Conservation (phyloP, 2,329 filamentous ascomycete species). For the Fonsecaea pugnacius region DNA sequence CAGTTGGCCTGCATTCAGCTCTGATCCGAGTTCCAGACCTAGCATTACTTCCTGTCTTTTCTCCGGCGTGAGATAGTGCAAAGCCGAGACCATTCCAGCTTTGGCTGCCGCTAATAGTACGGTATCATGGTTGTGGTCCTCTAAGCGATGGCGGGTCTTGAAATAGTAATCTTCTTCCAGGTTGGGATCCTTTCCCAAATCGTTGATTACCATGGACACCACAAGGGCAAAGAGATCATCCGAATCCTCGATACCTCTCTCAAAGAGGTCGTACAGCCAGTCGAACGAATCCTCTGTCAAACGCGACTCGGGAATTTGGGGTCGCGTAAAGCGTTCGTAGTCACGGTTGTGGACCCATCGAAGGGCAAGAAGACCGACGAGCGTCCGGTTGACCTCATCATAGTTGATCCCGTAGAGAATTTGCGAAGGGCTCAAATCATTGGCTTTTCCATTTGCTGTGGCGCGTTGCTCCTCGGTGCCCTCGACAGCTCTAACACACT, state of each 20-base stretch:
- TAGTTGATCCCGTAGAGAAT: conserved; percentile 42
- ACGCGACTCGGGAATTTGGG: conserved; percentile 37
- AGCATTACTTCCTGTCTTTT: conserved; percentile 40
- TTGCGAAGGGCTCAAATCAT: conserved; percentile 37
- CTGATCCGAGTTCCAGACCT: conserved; percentile 44
- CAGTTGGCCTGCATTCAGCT: conserved; percentile 47
- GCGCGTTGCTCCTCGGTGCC: conserved; percentile 25
- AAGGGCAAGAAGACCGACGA: conserved; percentile 44
- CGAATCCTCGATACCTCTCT: conserved; percentile 25
- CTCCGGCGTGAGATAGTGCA: conserved; percentile 37
- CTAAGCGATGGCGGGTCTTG: conserved; percentile 14
- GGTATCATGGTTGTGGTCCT: conserved; percentile 41
- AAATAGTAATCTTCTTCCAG: conserved; percentile 39
- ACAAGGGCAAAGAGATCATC: conserved; percentile 42
- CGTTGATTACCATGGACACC: conserved; percentile 45
- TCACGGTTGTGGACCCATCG: conserved; percentile 46
- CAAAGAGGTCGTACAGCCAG: conserved; percentile 38
- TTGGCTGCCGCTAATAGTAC: conserved; percentile 41
- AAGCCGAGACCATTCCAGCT: conserved; percentile 39
- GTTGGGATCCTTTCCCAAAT: conserved; percentile 46
- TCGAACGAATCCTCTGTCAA: conserved; percentile 41
- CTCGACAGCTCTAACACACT: conserved; percentile 39
- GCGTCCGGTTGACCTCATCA: conserved; percentile 48
- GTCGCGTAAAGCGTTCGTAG: conserved; percentile 42
- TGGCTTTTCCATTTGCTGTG: conserved; percentile 31